Base-by-base conservation (phyloP, 2,329 filamentous ascomycete genomes). In the Macrophomina tecta region DNA sequence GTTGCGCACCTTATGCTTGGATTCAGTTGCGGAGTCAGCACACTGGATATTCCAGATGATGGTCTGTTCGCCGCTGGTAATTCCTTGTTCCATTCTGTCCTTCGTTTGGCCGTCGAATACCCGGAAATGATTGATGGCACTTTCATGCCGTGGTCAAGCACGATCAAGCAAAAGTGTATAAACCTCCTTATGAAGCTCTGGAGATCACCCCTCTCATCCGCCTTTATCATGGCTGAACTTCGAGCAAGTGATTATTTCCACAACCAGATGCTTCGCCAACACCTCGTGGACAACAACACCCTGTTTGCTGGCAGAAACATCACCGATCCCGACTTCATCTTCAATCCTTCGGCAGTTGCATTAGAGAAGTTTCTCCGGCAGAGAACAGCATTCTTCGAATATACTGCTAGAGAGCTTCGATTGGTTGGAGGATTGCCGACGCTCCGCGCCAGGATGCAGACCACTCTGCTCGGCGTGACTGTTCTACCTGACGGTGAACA, bases 1-100 rank as follows among this genome's bases (percentile, higher is more conserved):
- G 90, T 99, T 71, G 95, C 94, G 0, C 96, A 99, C 77, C 84
- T 97, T 53, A 83, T 99, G 1, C 87, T 99, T 5, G 95, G 95
- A 0, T 97, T 99, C 77, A 86, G 86, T 66, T 96, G 93, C 73
- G 87, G 89, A 51, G 87, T 90, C 42, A 89, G 89, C 69, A 85
- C 86, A 9, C 82, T 98, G 2, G 88, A 88, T 30, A 82, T 95
- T 38, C 85, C 90, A 61, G 81, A 88, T 1, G 86, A 89, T 34
- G 87, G 93, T 56, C 80, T 91, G 2, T 96, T 97, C 77, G 86
- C 89, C 12, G 83, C 86, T 16, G 86, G 88, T 14, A 86, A 85
- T 23, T 94, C 95, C 0, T 82, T 99, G 14, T 93, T 99, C 75
- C 94, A 99, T 80, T 86, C 88, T 9, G 85, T 98, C 60, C 81